Conservation (phyloP, 345 rosid species). For the Nasturtium officinale region DNA sequence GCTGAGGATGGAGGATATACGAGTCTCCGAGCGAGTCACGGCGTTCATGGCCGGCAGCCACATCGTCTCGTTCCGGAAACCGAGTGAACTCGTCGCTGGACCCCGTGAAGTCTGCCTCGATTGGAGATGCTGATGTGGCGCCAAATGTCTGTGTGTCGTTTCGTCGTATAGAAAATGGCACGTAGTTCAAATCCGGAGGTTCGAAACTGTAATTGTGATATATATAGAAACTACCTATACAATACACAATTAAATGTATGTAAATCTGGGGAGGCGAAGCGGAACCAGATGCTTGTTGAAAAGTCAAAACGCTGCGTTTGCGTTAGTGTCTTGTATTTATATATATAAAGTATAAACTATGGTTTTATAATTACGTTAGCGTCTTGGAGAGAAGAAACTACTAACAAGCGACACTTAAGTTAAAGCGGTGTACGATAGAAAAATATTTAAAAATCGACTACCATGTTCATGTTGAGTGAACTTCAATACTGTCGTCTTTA, state of each 20-base stretch:
- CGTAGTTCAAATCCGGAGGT: conserved; percentile 21
- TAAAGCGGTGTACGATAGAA: neutral
- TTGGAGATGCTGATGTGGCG: conserved; percentile 61
- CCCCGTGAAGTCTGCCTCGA: conserved; percentile 73
- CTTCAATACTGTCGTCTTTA: conserved; percentile 31
- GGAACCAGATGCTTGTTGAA: conserved; percentile 38
- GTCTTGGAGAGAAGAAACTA: neutral
- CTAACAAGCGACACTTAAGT: neutral
- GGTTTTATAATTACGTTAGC: conserved; percentile 4
- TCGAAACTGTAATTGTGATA: conserved; percentile 29
- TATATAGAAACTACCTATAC: conserved; percentile 15
- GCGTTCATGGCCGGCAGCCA: conserved; percentile 95
- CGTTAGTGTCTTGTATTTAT: conserved; percentile 35
- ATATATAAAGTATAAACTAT: neutral
- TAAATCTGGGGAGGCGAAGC: conserved; percentile 46
- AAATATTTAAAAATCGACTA: neutral
- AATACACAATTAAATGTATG: conserved; percentile 10
- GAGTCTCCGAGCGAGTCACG: conserved; percentile 80
- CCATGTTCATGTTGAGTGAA: conserved; percentile 18
- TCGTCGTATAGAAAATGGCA: conserved; percentile 25
- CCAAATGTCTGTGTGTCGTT: neutral
- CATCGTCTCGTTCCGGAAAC: conserved; percentile 81
- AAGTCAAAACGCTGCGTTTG: conserved; percentile 28
- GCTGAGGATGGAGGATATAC: conserved; percentile 81
- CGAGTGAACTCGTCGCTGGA: conserved; percentile 62